Conservation (phyloP, 2,329 filamentous ascomycete genomes). For the Ascomycota sp. region DNA sequence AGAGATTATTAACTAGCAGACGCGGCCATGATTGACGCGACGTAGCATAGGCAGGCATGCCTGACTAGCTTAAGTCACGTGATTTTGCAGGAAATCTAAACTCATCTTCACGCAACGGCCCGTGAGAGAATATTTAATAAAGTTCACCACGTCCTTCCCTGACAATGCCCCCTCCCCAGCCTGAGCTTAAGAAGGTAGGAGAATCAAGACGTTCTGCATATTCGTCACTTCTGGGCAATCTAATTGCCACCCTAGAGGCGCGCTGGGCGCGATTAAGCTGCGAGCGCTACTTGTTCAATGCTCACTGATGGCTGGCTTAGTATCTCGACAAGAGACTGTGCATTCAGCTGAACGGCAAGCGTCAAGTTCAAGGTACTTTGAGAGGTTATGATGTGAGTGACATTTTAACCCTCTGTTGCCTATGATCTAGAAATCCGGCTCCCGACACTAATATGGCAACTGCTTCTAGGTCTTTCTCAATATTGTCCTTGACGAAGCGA, state of each 20-base stretch:
- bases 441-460: too few relatives aligned
- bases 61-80: too few relatives aligned
- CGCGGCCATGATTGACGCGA: too few relatives aligned
- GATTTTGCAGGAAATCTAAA: too few relatives aligned
- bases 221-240: not conserved
- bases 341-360: conserved; percentile 91
- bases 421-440: too few relatives aligned
- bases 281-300: too few relatives aligned
- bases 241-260: too few relatives aligned
- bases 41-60: too few relatives aligned
- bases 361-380: conserved; percentile 87
- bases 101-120: too few relatives aligned
- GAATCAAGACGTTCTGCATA: not conserved
- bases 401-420: too few relatives aligned
- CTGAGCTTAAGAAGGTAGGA: conserved; percentile 88
- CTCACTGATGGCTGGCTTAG: conserved; percentile 25
- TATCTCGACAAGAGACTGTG: conserved; percentile 99
- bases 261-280: too few relatives aligned
- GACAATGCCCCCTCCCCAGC: conserved; percentile 95
- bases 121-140: conserved; percentile 2
- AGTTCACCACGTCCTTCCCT: conserved; percentile 4
- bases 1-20: too few relatives aligned
- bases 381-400: conserved; percentile 79
- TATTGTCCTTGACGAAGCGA: conserved; percentile 89
- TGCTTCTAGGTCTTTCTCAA: conserved; percentile 73